A percentile compares a stretch with the other conserved stretches of the same genome.
phyloP scores from a whole-genome alignment of 495 filamentous ascomycete species.

The Umbilicaria muhlenbergii region DNA sequence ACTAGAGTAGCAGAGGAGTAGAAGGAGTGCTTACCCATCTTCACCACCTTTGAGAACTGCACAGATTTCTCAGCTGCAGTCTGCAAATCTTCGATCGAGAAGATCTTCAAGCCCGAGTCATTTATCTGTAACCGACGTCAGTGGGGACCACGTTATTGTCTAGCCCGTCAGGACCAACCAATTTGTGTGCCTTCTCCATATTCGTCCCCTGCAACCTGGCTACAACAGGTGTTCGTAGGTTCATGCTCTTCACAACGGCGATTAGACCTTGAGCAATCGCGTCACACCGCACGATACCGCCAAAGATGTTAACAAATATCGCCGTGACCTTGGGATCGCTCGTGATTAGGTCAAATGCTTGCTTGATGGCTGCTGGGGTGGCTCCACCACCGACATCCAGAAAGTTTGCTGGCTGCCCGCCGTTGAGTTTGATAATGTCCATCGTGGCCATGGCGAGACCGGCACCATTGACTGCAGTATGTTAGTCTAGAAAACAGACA shows the following conservation, averaged over 20 bases:
- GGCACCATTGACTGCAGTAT: conserved; percentile 67
- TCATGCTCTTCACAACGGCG: conserved; percentile 82
- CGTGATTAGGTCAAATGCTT: conserved; percentile 96
- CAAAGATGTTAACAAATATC: conserved; percentile 99
- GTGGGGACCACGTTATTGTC: conserved; percentile 1
- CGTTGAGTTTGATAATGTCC: conserved; percentile 99
- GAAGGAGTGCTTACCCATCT: conserved; percentile 53
- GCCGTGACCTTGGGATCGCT: conserved; percentile 96
- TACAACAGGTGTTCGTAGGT: conserved; percentile 89
- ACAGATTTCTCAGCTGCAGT: conserved; percentile 95
- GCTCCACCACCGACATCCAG: conserved; percentile 96
- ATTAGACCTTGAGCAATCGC: conserved; percentile 95
- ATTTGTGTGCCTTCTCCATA: conserved; percentile 85
- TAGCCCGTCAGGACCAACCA: conserved; percentile 31
- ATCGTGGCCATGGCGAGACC: conserved; percentile 99
- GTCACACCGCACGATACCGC: conserved; percentile 95
- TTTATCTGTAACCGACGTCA: conserved; percentile 45
- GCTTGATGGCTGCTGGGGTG: conserved; percentile 89
- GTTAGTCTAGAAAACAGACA: conserved; percentile 10
- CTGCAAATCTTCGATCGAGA: conserved; percentile 97
- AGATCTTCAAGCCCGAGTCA: conserved; percentile 97
- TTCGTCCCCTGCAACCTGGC: conserved; percentile 96
- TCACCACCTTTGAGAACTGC: conserved; percentile 97
- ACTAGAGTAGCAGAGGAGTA: not conserved
- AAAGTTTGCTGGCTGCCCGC: conserved; percentile 93